Percentiles rank a stretch among this genome's conserved stretches.
Evolutionary conservation across 805 yeast species (phyloP).

Genomic region (Saccharomycopsis selenospora): DNA sequence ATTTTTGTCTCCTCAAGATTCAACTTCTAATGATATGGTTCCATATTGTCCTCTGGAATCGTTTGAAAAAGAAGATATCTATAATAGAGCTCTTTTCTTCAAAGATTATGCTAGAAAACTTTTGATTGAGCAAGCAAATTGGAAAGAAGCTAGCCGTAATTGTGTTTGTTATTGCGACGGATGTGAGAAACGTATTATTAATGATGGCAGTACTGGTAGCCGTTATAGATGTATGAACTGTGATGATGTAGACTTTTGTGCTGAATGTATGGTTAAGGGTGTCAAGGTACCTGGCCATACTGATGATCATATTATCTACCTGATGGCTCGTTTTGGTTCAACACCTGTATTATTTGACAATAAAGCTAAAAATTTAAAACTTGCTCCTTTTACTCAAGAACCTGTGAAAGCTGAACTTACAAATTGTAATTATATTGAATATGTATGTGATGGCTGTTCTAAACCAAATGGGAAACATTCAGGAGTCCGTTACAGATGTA

Average conservation of each 20-base stretch:
- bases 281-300: neutral
- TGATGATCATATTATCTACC: neutral
- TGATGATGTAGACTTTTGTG: slow-evolving; percentile 42
- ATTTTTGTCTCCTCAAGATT: neutral
- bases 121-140: no score
- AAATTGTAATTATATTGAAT: no score
- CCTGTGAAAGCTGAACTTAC: no score
- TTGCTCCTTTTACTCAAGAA: no score
- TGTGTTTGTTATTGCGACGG: slow-evolving; percentile 27
- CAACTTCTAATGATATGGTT: neutral
- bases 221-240: slow-evolving; percentile 44
- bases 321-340: neutral
- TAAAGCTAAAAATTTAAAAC: no score
- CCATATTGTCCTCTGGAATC: neutral
- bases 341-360: neutral
- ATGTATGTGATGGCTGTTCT: slow-evolving; percentile 26
- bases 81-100: neutral
- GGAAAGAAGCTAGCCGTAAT: no score
- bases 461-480: no score
- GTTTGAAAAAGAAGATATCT: neutral
- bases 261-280: slow-evolving; percentile 25
- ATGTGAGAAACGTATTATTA: slow-evolving; percentile 19
- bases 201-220: slow-evolving; percentile 27
- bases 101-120: neutral
- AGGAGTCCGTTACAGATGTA: slow-evolving; percentile 43